Evolutionary conservation across 176 grass and related monocot genomes (phyloP).

Genomic region (Ensete ventricosum): DNA sequence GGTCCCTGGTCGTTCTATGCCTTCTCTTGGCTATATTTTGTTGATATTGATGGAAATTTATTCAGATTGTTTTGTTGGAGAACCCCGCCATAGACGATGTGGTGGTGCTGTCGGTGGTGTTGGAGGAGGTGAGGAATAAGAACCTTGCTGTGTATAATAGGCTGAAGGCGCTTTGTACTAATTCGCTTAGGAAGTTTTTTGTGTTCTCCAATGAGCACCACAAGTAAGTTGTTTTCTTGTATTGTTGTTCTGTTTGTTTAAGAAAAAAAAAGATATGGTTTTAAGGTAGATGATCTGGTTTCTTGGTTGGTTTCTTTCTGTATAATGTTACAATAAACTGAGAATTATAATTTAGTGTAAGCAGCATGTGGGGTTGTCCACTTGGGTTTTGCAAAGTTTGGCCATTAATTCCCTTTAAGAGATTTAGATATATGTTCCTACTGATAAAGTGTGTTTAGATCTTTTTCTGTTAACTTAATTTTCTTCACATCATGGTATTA

Average conservation of each 20-base stretch:
- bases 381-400: neutral
- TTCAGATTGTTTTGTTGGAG: conserved; percentile 89
- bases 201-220: conserved; percentile 90
- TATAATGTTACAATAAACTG: neutral
- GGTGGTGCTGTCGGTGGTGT: conserved; percentile 76
- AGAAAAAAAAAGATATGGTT: neutral
- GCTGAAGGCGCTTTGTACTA: conserved; percentile 76
- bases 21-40: neutral
- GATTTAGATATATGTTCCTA: too few species aligned
- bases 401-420: too few species aligned
- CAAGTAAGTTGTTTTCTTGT: conserved; percentile 30
- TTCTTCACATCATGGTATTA: neutral
- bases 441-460: too few species aligned
- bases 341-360: neutral
- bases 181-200: conserved; percentile 65
- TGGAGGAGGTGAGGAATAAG: conserved; percentile 93
- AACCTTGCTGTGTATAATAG: conserved; percentile 81
- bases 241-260: neutral
- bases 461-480: too few species aligned
- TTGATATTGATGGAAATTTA: neutral
- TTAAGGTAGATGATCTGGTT: too few species aligned
- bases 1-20: neutral
- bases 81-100: conserved; percentile 76
- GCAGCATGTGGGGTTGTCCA: neutral
- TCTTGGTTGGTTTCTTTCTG: neutral